These are phyloP conservation scores for Paraphysoderma sedebokerense DNA, from an alignment of 371 early-diverging fungal genomes.

Conservation along the genomic window DNA sequence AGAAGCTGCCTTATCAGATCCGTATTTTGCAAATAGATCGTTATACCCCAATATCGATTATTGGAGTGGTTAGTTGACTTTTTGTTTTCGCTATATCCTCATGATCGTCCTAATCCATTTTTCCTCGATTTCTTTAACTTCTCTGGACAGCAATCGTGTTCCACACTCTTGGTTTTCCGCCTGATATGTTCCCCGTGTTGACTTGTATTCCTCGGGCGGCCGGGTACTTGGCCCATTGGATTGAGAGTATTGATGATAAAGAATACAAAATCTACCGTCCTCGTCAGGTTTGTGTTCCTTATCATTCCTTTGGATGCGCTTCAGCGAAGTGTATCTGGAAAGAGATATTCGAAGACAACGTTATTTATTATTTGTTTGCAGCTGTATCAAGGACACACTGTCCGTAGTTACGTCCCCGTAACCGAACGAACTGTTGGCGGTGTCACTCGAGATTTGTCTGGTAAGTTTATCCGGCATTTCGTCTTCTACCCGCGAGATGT, in stretches of 20 bases:
- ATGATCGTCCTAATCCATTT: too few relatives aligned
- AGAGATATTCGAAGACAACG: too few relatives aligned
- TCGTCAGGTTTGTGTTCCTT: conserved; percentile 23
- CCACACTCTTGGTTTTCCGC: conserved; percentile 23
- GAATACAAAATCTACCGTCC: conserved; percentile 22
- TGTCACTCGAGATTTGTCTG: too few relatives aligned
- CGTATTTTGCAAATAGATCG: conserved; percentile 18
- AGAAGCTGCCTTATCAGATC: conserved; percentile 12
- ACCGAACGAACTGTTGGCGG: not conserved
- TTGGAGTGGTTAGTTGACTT: conserved; percentile 16
- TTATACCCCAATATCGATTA: conserved; percentile 24
- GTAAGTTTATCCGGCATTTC: too few relatives aligned
- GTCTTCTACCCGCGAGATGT: too few relatives aligned
- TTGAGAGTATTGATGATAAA: conserved; percentile 10
- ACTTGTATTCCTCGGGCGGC: conserved; percentile 18
- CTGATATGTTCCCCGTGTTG: conserved; percentile 31
- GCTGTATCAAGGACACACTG: not conserved
- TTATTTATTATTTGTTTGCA: too few relatives aligned
- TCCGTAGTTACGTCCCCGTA: not conserved
- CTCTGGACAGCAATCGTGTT: conserved; percentile 8
- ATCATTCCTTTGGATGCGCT: too few relatives aligned
- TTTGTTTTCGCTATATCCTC: conserved; percentile 4
- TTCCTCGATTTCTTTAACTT: too few relatives aligned
- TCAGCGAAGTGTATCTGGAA: too few relatives aligned
- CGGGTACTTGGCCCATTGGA: conserved; percentile 5